Conservation (phyloP, 2,329 filamentous ascomycete species). For the Pseudogymnoascus sp. region DNA sequence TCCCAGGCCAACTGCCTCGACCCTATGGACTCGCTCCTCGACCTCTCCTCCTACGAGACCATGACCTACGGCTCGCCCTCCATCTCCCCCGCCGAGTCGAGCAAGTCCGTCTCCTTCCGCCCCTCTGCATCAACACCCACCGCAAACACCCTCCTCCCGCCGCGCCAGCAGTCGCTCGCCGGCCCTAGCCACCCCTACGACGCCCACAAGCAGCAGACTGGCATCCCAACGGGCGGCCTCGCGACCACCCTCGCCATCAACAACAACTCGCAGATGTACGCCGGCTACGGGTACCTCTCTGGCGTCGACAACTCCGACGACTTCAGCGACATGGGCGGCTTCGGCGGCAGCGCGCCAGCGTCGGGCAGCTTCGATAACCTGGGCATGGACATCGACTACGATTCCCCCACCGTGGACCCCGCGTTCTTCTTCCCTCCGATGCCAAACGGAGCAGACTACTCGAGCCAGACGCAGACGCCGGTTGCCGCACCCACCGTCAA, state of each 20-base stretch:
- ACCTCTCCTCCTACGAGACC: slow-evolving; percentile 57
- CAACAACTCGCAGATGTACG: slow-evolving; percentile 41
- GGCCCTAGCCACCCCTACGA: slow-evolving; percentile 93
- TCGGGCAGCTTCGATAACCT: slow-evolving; percentile 51
- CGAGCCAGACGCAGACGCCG: slow-evolving; percentile 33
- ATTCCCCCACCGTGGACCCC: slow-evolving; percentile 47
- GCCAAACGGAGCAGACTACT: slow-evolving; percentile 42
- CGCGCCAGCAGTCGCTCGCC: slow-evolving; percentile 55
- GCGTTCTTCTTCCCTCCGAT: slow-evolving; percentile 54
- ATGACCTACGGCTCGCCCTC: slow-evolving; percentile 55
- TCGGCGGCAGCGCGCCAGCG: slow-evolving; percentile 46
- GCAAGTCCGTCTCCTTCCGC: slow-evolving; percentile 44
- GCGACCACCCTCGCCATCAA: slow-evolving; percentile 74
- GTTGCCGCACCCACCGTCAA: slow-evolving; percentile 38
- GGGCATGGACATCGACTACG: slow-evolving; percentile 65
- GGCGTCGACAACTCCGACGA: slow-evolving; percentile 56
- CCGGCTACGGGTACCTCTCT: slow-evolving; percentile 37
- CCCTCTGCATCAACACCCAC: slow-evolving; percentile 46
- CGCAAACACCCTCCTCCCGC: slow-evolving; percentile 44
- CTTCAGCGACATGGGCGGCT: slow-evolving; percentile 57
- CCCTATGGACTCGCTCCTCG: slow-evolving; percentile 49
- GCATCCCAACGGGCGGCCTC: slow-evolving; percentile 77
- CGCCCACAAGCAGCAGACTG: slow-evolving; percentile 91
- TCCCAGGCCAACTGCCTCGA: slow-evolving; percentile 25
- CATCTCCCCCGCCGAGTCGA: slow-evolving; percentile 48